These are phyloP conservation scores for Lavandula angustifolia DNA, from an alignment of 257 asterid species.

Conservation along the genomic window DNA sequence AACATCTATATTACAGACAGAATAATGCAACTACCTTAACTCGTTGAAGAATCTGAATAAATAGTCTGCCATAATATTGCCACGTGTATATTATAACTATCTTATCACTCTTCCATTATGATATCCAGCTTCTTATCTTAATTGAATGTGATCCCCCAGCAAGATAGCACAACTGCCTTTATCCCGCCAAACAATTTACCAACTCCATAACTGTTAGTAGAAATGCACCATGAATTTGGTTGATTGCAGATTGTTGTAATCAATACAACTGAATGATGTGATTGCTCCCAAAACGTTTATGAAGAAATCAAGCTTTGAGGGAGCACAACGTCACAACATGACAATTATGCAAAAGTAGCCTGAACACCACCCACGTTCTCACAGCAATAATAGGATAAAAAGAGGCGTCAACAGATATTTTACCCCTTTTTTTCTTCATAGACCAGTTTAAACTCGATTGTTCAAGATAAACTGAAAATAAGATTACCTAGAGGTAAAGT, in stretches of 20 bases:
- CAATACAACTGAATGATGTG: slow-evolving; percentile 21
- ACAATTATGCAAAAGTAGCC: slow-evolving; percentile 15
- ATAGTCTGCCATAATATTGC: slow-evolving; percentile 6
- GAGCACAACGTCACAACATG: slow-evolving; percentile 2
- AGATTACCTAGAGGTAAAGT: slow-evolving; percentile 71
- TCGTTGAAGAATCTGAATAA: slow-evolving; percentile 12
- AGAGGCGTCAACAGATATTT: background rate
- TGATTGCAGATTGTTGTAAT: slow-evolving; percentile 15
- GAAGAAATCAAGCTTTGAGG: slow-evolving; percentile 7
- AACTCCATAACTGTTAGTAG: slow-evolving; percentile 13
- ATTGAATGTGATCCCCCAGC: slow-evolving; percentile 8
- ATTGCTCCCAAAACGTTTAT: background rate
- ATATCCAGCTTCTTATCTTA: slow-evolving; percentile 5
- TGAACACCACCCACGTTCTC: background rate
- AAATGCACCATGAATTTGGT: slow-evolving; percentile 14
- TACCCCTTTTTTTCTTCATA: background rate
- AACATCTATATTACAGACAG: background rate
- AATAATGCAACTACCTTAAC: slow-evolving; percentile 12
- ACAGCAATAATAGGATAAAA: background rate
- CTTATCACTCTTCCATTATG: slow-evolving; percentile 12
- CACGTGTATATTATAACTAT: slow-evolving; percentile 12
- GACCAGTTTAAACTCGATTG: slow-evolving; percentile 21
- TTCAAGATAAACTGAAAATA: slow-evolving; percentile 4
- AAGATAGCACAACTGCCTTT: slow-evolving; percentile 21
- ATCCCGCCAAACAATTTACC: slow-evolving; percentile 1